These are phyloP conservation scores for Ascochyta pisi DNA, from an alignment of 2,329 filamentous ascomycete genomes.

Conservation along the genomic window DNA sequence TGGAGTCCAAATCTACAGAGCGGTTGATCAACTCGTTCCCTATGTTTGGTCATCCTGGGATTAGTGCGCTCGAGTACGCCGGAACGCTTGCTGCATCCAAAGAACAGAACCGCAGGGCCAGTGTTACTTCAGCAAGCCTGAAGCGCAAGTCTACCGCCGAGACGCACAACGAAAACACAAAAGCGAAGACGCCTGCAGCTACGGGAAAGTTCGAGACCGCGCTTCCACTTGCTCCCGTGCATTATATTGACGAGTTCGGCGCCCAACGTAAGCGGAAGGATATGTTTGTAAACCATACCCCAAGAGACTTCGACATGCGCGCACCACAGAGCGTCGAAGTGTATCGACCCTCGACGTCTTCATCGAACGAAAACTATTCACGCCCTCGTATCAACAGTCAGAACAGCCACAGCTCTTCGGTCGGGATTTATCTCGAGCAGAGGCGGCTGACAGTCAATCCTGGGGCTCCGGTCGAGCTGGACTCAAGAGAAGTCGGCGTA, in stretches of 20 bases:
- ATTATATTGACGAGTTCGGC: conserved; percentile 31
- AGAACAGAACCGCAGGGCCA: conserved; percentile 24
- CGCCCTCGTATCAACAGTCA: conserved; percentile 27
- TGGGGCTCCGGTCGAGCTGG: conserved; percentile 25
- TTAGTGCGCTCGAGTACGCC: conserved; percentile 44
- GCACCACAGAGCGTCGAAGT: conserved; percentile 25
- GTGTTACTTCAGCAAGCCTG: conserved; percentile 26
- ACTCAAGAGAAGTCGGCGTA: conserved; percentile 21
- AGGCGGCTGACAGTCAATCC: conserved; percentile 18
- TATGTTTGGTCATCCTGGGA: conserved; percentile 45
- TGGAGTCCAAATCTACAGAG: conserved; percentile 28
- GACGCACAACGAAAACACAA: conserved; percentile 29
- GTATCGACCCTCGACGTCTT: conserved; percentile 24
- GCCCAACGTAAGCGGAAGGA: conserved; percentile 35
- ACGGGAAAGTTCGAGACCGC: conserved; percentile 17
- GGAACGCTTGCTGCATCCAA: conserved; percentile 25
- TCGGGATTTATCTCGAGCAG: conserved; percentile 14
- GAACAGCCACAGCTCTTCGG: conserved; percentile 18
- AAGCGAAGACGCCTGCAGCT: conserved; percentile 21
- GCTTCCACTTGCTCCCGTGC: conserved; percentile 20
- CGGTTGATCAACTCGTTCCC: conserved; percentile 31
- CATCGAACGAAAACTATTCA: conserved; percentile 31
- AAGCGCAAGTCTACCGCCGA: conserved; percentile 29
- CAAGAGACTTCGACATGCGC: conserved; percentile 37
- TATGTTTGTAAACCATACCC: conserved; percentile 46